Evolutionary conservation across 345 rosid genomes (phyloP), one percentile per base, ranked within the genome.

Genomic region (Pistacia integerrima): DNA sequence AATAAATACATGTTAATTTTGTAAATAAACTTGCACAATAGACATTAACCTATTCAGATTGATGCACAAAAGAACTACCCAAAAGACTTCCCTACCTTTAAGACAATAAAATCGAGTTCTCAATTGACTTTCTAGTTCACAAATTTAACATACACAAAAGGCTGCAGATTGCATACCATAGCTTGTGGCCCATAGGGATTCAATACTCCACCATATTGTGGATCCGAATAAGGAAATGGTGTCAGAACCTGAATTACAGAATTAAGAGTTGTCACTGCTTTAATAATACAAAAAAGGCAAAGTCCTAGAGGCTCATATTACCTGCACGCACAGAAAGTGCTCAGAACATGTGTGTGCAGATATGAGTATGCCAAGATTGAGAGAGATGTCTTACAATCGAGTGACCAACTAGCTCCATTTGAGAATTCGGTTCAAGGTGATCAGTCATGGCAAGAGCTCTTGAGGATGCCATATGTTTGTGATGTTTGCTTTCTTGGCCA

Each of bases 321-420:
- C 67, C 56, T 28, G 54, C 44, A 44, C 38, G 17, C n/a, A 44
- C 14, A 74, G 36, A 56, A 57, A 69, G 16, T 30, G 54, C 61
- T 28, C 17, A 38, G 28, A 77, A 70, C 60, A 51, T 22, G 66
- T 18, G 33, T 65, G 63, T 17, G 22, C 22, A 61, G 28, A 56
- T 28, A 61, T 22, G 17, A 4, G 55, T 17, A 38, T 48, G n/a
- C 1, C 25, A 12, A n/a, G 57, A 28, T 20, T 16, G 73, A 44
- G 78, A 75, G 70, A 71, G 69, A 77, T 33, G 28, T 51, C 86
- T 77, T 80, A 90, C 94, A 78, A 90, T 84, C 38, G 94, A 88
- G 84, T 87, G 94, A 65, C 94, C 92, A n/a, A 85, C 90, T 60
- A 87, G 87, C 83, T 88, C 92, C 88, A 81, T 83, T 51, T 86